Evolutionary conservation across 202 grass and related monocot genomes (phyloP).

Genomic region (Panicum hallii): DNA sequence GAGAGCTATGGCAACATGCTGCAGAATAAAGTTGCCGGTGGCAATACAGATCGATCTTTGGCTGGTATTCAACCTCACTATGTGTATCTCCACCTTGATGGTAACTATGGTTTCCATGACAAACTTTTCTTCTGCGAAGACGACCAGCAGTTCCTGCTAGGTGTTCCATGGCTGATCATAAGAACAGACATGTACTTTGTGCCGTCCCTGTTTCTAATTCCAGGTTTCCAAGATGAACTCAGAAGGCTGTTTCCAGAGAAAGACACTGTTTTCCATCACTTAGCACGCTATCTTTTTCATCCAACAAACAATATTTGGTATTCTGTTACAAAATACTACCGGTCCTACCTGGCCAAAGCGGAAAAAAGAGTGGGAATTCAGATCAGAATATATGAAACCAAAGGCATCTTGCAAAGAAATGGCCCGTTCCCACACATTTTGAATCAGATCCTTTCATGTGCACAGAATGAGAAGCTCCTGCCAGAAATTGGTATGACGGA

Average conservation of each 20-base stretch:
- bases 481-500: constrained; percentile 38
- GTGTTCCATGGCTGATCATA: constrained; percentile 63
- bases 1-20: constrained; percentile 73
- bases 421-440: constrained; percentile 58
- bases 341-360: constrained; percentile 59
- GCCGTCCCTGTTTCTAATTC: constrained; percentile 63
- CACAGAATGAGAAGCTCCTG: constrained; percentile 57
- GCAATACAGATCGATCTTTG: constrained; percentile 33
- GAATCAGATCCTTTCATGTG: constrained; percentile 69
- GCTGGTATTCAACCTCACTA: constrained; percentile 36
- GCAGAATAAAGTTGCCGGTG: constrained; percentile 42
- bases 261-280: constrained; percentile 73
- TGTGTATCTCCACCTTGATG: constrained; percentile 62
- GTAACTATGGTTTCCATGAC: constrained; percentile 53
- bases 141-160: constrained; percentile 55
- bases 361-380: constrained; percentile 67
- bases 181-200: constrained; percentile 69
- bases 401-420: constrained; percentile 54
- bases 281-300: constrained; percentile 73
- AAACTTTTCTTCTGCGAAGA: constrained; percentile 79
- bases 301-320: constrained; percentile 63
- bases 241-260: constrained; percentile 64
- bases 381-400: constrained; percentile 61
- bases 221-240: constrained; percentile 58
- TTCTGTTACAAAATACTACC: constrained; percentile 54